These are phyloP conservation scores for Fusarium mangiferae DNA, from an alignment of 2,329 filamentous ascomycete species.

Conservation along the genomic window DNA sequence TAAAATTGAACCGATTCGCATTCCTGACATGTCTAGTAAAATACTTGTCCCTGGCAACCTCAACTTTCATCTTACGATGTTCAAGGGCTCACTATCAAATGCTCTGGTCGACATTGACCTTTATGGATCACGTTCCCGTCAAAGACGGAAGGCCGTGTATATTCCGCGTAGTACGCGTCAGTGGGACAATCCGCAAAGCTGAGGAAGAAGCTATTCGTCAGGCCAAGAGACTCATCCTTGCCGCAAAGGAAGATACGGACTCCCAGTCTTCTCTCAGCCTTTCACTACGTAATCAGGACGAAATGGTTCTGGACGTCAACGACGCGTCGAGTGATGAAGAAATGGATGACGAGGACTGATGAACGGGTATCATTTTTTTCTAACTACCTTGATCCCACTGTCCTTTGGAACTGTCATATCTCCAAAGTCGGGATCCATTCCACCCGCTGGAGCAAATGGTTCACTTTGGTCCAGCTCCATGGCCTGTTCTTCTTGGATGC, in stretches of 20 bases:
- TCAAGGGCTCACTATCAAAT: conserved; percentile 84
- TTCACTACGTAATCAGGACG: conserved; percentile 43
- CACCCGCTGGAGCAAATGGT: conserved; percentile 36
- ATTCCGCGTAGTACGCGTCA: conserved; percentile 86
- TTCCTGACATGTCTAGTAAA: conserved; percentile 69
- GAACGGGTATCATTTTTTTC: conserved; percentile 67
- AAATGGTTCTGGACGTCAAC: conserved; percentile 55
- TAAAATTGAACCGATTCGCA: background rate
- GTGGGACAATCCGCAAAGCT: conserved; percentile 90
- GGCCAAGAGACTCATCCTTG: conserved; percentile 76
- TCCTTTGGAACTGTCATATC: conserved; percentile 64
- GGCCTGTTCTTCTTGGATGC: conserved; percentile 52
- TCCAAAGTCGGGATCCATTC: conserved; percentile 60
- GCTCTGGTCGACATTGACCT: conserved; percentile 89
- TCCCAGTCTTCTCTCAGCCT: conserved; percentile 34
- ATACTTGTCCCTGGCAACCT: conserved; percentile 92
- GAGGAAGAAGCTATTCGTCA: conserved; percentile 89
- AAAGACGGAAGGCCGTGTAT: conserved; percentile 74
- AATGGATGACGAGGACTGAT: conserved; percentile 55
- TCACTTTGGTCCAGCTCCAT: conserved; percentile 50
- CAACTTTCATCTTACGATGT: conserved; percentile 89
- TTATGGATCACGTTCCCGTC: conserved; percentile 76
- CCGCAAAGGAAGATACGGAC: conserved; percentile 62
- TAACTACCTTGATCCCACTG: conserved; percentile 77
- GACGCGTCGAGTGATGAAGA: conserved; percentile 59